Conservation (phyloP, 768 basidiomycete genomes). For the Leccinum imitatum region DNA sequence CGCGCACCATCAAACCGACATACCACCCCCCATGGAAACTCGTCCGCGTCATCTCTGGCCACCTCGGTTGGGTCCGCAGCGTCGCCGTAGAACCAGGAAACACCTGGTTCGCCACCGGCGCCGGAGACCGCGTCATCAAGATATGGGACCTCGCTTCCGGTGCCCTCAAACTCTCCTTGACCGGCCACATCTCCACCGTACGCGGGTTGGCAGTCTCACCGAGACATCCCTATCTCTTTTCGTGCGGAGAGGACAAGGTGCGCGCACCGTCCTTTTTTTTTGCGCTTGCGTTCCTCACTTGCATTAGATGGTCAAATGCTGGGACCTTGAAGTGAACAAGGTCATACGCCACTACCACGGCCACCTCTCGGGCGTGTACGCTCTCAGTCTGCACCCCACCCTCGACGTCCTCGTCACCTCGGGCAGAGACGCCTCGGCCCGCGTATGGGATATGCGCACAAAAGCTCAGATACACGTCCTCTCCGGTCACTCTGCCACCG, state of each 20-base stretch:
- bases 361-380: constrained; percentile 96
- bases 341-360: constrained; percentile 99
- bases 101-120: constrained; percentile 97
- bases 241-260: constrained; percentile 97
- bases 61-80: constrained; percentile 96
- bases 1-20: constrained; percentile 89
- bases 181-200: constrained; percentile 97
- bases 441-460: constrained; percentile 99
- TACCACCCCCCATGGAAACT: constrained; percentile 98
- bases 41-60: constrained; percentile 93
- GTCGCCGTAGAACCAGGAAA: constrained; percentile 98
- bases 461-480: constrained; percentile 95
- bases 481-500: constrained; percentile 90
- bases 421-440: constrained; percentile 93
- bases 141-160: constrained; percentile 98
- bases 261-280: constrained; percentile 13
- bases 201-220: constrained; percentile 90
- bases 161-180: constrained; percentile 94
- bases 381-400: constrained; percentile 90
- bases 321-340: constrained; percentile 99
- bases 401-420: constrained; percentile 94
- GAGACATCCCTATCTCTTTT: constrained; percentile 95
- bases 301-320: constrained; percentile 96
- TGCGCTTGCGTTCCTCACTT: neutral
- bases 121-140: constrained; percentile 97